These are phyloP conservation scores for Xerocomus brunneocitrinus DNA, from an alignment of 768 basidiomycete genomes.

Conservation along the genomic window DNA sequence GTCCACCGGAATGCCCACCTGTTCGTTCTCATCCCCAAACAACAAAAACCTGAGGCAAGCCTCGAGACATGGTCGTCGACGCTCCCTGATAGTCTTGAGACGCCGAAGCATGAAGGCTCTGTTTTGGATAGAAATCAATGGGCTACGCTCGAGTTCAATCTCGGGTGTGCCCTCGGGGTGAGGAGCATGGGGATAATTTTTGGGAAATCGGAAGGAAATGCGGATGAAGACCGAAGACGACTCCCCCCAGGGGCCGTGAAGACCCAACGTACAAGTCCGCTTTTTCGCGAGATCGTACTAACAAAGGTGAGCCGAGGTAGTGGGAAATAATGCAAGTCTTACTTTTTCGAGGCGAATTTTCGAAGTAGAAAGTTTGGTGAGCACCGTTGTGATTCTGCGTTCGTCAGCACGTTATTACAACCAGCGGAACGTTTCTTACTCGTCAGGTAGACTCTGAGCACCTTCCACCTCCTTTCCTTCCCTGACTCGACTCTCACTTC, in stretches of 20 bases:
- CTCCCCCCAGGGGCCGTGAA: conserved; percentile 92
- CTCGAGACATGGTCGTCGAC: conserved; percentile 79
- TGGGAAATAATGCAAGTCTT: conserved; percentile 6
- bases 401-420: not conserved
- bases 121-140: conserved; percentile 71
- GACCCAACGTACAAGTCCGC: conserved; percentile 77
- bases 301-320: conserved; percentile 2
- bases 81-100: conserved; percentile 65
- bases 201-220: conserved; percentile 85
- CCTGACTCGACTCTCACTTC: conserved; percentile 44
- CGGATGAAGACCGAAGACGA: conserved; percentile 80
- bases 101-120: conserved; percentile 77
- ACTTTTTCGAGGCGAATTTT: conserved; percentile 88
- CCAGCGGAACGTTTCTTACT: conserved; percentile 41
- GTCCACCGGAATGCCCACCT: conserved; percentile 33
- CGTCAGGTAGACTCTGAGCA: conserved; percentile 63
- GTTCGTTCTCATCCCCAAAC: conserved; percentile 59
- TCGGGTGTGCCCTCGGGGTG: conserved; percentile 64
- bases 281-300: conserved; percentile 68
- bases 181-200: conserved; percentile 63
- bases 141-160: conserved; percentile 80
- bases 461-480: conserved; percentile 32
- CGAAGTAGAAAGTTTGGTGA: conserved; percentile 57
- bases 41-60: conserved; percentile 78
- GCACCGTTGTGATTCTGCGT: conserved; percentile 65